These are phyloP conservation scores for Tieghemiomyces parasiticus DNA, from an alignment of 192 early-diverging fungal species.

Conservation along the genomic window DNA sequence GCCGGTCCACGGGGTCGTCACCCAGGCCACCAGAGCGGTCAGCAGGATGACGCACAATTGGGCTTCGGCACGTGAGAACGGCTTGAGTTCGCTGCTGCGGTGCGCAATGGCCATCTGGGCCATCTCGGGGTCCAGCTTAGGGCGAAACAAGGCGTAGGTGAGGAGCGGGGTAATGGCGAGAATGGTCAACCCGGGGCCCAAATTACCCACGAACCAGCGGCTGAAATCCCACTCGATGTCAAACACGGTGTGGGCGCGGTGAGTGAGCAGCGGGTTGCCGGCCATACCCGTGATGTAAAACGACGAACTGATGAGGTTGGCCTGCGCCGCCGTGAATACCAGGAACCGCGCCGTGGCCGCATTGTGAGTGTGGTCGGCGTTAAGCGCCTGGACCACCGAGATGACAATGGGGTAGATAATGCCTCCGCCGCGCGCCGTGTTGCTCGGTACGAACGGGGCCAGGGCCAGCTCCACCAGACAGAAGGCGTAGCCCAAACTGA, in stretches of 20 bases:
- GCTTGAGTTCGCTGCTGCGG: slow-evolving; percentile 16
- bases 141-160: slow-evolving; percentile 17
- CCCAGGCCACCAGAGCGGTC: slow-evolving; percentile 41
- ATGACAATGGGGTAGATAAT: slow-evolving; percentile 61
- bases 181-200: slow-evolving; percentile 29
- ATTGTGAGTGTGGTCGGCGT: slow-evolving; percentile 21
- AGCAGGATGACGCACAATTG: slow-evolving; percentile 35
- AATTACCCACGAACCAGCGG: slow-evolving; percentile 39
- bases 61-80: slow-evolving; percentile 18
- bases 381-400: slow-evolving; percentile 40
- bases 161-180: slow-evolving; percentile 22
- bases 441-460: slow-evolving; percentile 54
- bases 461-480: slow-evolving; percentile 37
- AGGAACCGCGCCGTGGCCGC: slow-evolving; percentile 37
- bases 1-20: slow-evolving; percentile 36
- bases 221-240: slow-evolving; percentile 48
- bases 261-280: slow-evolving; percentile 52
- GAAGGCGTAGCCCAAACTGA: slow-evolving; percentile 43
- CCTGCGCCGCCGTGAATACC: slow-evolving; percentile 41
- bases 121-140: slow-evolving; percentile 15
- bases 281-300: slow-evolving; percentile 62
- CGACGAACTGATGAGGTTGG: slow-evolving; percentile 58
- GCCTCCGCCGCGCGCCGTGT: slow-evolving; percentile 63
- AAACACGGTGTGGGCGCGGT: slow-evolving; percentile 38
- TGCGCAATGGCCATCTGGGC: slow-evolving; percentile 17